Evolutionary conservation across 1,284 basidiomycete genomes (phyloP).

Genomic region (Trametes sp.): DNA sequence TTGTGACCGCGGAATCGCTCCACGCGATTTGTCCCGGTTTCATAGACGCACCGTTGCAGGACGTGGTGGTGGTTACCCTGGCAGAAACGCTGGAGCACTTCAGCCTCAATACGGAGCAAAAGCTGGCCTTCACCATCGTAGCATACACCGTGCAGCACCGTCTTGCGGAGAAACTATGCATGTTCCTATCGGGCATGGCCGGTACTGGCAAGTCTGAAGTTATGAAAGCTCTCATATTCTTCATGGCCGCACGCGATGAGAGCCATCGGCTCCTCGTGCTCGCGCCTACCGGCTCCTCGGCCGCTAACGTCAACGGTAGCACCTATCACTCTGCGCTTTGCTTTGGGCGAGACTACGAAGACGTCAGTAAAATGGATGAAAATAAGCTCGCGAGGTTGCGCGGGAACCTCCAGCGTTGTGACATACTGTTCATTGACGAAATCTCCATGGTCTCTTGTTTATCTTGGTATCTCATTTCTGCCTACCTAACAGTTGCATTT

Average conservation of each 20-base stretch:
- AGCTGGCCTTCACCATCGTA: background rate
- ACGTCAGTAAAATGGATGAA: background rate
- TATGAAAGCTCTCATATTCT: conserved; percentile 44
- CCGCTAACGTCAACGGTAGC: background rate
- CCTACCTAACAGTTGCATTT: background rate
- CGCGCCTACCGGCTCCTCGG: conserved; percentile 45
- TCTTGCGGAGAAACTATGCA: conserved; percentile 16
- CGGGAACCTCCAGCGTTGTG: background rate
- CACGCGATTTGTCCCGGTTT: background rate
- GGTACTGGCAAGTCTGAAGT: conserved; percentile 54
- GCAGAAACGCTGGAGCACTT: background rate
- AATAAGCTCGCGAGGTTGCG: background rate
- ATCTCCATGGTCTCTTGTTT: conserved; percentile 9
- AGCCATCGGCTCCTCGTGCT: conserved; percentile 39
- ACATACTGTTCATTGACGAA: conserved; percentile 11
- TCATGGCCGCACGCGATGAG: conserved; percentile 38
- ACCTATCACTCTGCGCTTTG: conserved; percentile 2
- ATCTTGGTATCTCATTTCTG: background rate
- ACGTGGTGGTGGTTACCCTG: background rate
- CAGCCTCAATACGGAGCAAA: background rate
- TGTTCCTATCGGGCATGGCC: conserved; percentile 43
- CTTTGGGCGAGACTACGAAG: background rate
- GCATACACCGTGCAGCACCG: background rate
- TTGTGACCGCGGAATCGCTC: background rate
- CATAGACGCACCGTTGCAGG: background rate